These are phyloP conservation scores for Boeremia exigua DNA, from an alignment of 2,329 filamentous ascomycete genomes.

Conservation along the genomic window DNA sequence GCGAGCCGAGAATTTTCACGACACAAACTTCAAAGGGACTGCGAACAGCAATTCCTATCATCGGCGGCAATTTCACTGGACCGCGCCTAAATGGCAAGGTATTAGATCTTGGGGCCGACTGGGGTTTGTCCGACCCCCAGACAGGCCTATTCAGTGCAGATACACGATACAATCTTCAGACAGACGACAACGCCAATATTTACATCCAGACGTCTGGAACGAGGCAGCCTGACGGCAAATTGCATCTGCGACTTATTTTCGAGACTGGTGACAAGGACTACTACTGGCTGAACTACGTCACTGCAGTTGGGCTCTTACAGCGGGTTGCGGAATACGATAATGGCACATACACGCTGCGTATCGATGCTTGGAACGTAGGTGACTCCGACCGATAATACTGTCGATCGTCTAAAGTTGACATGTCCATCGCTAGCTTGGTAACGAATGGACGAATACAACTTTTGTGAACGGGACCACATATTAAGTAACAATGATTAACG, in stretches of 20 bases:
- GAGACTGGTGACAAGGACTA: constrained; percentile 17
- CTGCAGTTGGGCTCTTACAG: constrained; percentile 13
- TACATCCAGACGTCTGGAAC: constrained; percentile 38
- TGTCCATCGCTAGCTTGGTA: neutral
- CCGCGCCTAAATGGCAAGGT: constrained; percentile 29
- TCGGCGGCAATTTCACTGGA: constrained; percentile 40
- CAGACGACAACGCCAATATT: constrained; percentile 24
- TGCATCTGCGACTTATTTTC: constrained; percentile 10
- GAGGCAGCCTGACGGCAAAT: constrained; percentile 21
- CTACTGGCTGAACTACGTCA: constrained; percentile 17
- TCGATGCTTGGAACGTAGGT: constrained; percentile 23
- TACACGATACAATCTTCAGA: constrained; percentile 22
- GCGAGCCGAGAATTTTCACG: constrained; percentile 28
- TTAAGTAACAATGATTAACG: neutral
- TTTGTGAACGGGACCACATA: constrained; percentile 12
- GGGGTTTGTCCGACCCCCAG: constrained; percentile 16
- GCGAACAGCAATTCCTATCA: constrained; percentile 37
- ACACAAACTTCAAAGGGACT: constrained; percentile 32
- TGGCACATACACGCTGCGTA: constrained; percentile 12
- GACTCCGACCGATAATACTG: no score
- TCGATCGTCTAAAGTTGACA: neutral
- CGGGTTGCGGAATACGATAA: constrained; percentile 9
- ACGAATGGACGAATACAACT: constrained; percentile 13
- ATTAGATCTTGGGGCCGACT: constrained; percentile 42
- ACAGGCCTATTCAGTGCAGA: constrained; percentile 13